Conservation (phyloP, 2,329 filamentous ascomycete species). For the Verticillium tricorpus region DNA sequence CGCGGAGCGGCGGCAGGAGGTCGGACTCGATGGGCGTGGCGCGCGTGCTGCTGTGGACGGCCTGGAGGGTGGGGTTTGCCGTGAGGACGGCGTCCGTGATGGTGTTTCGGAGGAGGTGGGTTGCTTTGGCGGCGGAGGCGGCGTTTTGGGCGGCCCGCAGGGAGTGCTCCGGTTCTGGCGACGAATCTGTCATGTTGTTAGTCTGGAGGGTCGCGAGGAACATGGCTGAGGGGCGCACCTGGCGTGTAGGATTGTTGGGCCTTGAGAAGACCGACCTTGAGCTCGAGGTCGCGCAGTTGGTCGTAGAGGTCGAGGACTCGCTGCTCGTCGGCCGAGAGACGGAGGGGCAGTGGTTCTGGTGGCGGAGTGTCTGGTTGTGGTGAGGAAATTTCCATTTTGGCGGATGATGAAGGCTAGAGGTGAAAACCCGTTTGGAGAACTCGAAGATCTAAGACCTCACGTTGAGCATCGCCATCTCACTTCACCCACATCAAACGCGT, state of each 20-base stretch:
- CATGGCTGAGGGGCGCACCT: constrained; percentile 20
- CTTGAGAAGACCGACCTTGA: constrained; percentile 65
- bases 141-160: constrained; percentile 57
- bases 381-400: constrained; percentile 14
- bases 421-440: background rate
- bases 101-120: constrained; percentile 64
- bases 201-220: background rate
- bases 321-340: constrained; percentile 62
- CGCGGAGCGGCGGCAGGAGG: constrained; percentile 60
- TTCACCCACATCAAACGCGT: background rate
- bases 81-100: constrained; percentile 65
- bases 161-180: constrained; percentile 5
- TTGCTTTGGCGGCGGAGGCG: constrained; percentile 65
- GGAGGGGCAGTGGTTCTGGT: constrained; percentile 36
- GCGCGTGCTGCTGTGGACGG: constrained; percentile 65
- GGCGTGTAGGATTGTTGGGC: constrained; percentile 35
- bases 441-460: background rate
- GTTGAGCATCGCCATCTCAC: constrained; percentile 3
- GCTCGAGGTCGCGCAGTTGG: constrained; percentile 62
- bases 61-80: constrained; percentile 71
- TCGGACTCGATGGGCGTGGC: constrained; percentile 66
- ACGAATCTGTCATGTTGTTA: constrained; percentile 1
- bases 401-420: constrained; percentile 8
- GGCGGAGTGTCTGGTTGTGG: constrained; percentile 11
- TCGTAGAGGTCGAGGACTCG: constrained; percentile 67